phyloP scores from a whole-genome alignment of 441 rosid species.

The Sinapis alba region DNA sequence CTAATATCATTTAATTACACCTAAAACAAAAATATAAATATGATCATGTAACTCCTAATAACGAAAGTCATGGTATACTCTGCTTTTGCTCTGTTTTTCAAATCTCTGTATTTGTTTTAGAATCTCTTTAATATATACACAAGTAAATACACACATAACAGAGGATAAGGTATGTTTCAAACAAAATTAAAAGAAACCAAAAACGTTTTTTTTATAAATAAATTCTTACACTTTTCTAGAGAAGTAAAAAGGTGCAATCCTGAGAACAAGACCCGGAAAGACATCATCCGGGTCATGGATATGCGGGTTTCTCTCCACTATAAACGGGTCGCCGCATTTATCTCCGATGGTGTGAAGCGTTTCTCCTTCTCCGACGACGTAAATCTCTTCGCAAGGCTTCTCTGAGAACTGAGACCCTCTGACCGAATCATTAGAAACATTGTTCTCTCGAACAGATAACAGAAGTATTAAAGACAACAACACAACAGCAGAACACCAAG shows the following conservation, averaged over 20 bases:
- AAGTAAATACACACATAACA: background rate
- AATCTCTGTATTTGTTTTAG: conserved; percentile 1
- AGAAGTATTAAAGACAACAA: conserved; percentile 60
- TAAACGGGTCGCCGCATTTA: conserved; percentile 87
- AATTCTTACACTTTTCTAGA: conserved; percentile 35
- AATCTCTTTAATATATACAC: conserved; percentile 14
- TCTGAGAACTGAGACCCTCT: conserved; percentile 48
- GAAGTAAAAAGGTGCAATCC: conserved; percentile 53
- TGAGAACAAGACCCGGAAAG: conserved; percentile 89
- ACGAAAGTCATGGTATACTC: background rate
- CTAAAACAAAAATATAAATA: conserved; percentile 2
- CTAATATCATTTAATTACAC: background rate
- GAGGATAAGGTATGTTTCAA: background rate
- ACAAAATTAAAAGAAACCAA: background rate
- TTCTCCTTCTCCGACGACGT: conserved; percentile 88
- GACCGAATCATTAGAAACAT: conserved; percentile 34
- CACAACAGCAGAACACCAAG: conserved; percentile 69
- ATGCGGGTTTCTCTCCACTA: conserved; percentile 95
- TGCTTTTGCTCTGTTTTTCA: conserved; percentile 35
- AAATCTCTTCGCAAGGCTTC: conserved; percentile 87
- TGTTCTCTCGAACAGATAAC: conserved; percentile 51
- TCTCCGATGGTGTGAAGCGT: conserved; percentile 87
- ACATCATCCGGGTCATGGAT: conserved; percentile 99
- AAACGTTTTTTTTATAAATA: too few species aligned
- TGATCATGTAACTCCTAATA: background rate